A percentile compares a stretch with the other conserved stretches of the same genome.
Conservation (phyloP, 164 flowering plant genomes). For the Magnolia changhungtana region DNA sequence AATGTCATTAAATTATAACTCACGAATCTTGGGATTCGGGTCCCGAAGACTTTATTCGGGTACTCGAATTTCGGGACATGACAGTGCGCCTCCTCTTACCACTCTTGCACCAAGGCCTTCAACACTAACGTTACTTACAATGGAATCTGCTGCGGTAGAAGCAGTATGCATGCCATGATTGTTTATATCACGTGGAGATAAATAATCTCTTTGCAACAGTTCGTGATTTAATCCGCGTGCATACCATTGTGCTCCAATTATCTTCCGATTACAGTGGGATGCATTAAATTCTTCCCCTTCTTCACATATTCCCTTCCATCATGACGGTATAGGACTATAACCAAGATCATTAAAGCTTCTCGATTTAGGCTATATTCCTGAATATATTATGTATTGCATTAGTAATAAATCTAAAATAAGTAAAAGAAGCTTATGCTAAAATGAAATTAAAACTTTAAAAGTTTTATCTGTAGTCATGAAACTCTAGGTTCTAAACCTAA, state of each 20-base stretch:
- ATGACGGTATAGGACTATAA: conserved; percentile 37
- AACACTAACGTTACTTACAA: conserved; percentile 17
- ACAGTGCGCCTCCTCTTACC: conserved; percentile 28
- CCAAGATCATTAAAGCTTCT: conserved; percentile 34
- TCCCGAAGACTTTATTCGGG: too few relatives aligned
- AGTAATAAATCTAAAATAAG: too few relatives aligned
- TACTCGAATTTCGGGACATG: too few relatives aligned
- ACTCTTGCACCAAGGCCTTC: conserved; percentile 17
- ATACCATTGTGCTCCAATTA: conserved; percentile 29
- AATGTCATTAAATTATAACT: too few relatives aligned
- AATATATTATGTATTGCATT: background rate
- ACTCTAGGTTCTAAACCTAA: too few relatives aligned
- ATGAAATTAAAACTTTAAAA: too few relatives aligned
- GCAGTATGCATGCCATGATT: conserved; percentile 28
- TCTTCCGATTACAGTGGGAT: conserved; percentile 21
- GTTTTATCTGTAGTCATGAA: too few relatives aligned
- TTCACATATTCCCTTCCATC: conserved; percentile 48
- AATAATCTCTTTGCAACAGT: conserved; percentile 3
- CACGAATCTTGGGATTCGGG: too few relatives aligned
- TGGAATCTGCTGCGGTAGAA: conserved; percentile 19
- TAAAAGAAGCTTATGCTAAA: too few relatives aligned
- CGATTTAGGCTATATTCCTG: conserved; percentile 53
- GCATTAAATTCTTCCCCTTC: conserved; percentile 31
- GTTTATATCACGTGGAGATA: conserved; percentile 19
- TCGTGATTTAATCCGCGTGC: conserved; percentile 4